phyloP scores from a whole-genome alignment of 1,139 yeast species.

The Debaryomycetaceae sp. region DNA sequence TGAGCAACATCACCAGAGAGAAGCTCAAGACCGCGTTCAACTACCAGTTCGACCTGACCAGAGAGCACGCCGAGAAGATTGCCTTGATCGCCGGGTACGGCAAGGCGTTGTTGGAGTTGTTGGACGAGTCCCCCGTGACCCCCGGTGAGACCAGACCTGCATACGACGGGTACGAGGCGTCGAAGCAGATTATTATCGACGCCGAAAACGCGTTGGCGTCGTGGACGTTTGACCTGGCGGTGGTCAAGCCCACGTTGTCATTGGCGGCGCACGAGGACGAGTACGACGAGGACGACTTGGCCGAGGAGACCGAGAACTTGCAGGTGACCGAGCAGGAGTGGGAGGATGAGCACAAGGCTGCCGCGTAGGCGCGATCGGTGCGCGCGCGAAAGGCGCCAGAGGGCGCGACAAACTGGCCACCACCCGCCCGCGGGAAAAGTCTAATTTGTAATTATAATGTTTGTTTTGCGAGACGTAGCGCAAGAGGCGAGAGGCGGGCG shows the following conservation, averaged over 20 bases:
- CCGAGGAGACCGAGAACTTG: constrained; percentile 50
- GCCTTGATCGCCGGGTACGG: constrained; percentile 88
- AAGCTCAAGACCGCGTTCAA: constrained; percentile 80
- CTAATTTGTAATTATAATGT: too few relatives aligned
- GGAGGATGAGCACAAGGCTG: constrained; percentile 28
- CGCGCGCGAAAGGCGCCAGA: too few relatives aligned
- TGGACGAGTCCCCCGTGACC: constrained; percentile 81
- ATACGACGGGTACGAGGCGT: constrained; percentile 83
- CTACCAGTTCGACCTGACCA: constrained; percentile 77
- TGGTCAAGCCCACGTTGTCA: constrained; percentile 73
- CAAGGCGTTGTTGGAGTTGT: constrained; percentile 74
- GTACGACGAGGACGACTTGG: constrained; percentile 55
- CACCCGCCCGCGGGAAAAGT: too few relatives aligned
- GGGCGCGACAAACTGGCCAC: too few relatives aligned
- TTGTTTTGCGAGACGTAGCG: too few relatives aligned
- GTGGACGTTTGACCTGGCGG: constrained; percentile 81
- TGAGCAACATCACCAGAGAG: constrained; percentile 82
- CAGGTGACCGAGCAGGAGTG: constrained; percentile 52
- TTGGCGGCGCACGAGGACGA: constrained; percentile 70
- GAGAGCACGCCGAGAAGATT: constrained; percentile 80
- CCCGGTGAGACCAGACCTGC: constrained; percentile 92
- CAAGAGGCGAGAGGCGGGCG: too few relatives aligned
- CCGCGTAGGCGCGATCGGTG: constrained; percentile 20
- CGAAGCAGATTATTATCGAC: constrained; percentile 80
- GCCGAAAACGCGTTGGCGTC: constrained; percentile 80